These are phyloP conservation scores for Penicillium oxalicum DNA, from an alignment of 2,329 filamentous ascomycete species.

Conservation along the genomic window DNA sequence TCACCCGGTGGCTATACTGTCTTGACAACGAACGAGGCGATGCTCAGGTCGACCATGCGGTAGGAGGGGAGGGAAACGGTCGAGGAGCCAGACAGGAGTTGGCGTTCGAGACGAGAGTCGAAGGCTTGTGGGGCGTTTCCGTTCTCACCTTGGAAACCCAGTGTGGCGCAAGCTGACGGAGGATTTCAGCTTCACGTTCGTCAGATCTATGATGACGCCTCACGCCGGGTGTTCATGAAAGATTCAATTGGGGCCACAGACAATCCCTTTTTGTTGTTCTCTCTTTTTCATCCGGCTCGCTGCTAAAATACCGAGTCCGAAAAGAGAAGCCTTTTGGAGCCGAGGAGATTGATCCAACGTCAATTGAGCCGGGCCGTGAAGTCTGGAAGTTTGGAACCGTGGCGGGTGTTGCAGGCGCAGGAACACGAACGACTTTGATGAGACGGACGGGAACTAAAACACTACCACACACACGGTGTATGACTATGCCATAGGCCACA, in stretches of 20 bases:
- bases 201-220: slow-evolving; percentile 14
- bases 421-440: not conserved
- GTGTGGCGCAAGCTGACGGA: slow-evolving; percentile 43
- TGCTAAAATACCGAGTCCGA: slow-evolving; percentile 24
- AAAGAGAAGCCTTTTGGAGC: slow-evolving; percentile 18
- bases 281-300: no score
- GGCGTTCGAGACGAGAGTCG: slow-evolving; percentile 16
- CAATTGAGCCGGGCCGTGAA: slow-evolving; percentile 11
- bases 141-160: slow-evolving; percentile 31
- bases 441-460: not conserved
- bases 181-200: slow-evolving; percentile 32
- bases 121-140: slow-evolving; percentile 32
- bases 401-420: slow-evolving; percentile 9
- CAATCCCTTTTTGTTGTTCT: slow-evolving; percentile 12
- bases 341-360: slow-evolving; percentile 13
- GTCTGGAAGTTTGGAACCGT: slow-evolving; percentile 13
- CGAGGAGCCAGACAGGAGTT: slow-evolving; percentile 7
- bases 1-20: slow-evolving; percentile 14
- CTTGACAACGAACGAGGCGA: slow-evolving; percentile 6
- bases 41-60: not conserved
- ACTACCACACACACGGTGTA: not conserved
- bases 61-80: slow-evolving; percentile 6
- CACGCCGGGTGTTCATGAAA: slow-evolving; percentile 9
- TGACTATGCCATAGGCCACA: no score
- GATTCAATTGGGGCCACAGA: slow-evolving; percentile 7